phyloP scores from a whole-genome alignment of 2,329 filamentous ascomycete genomes.

The Colletotrichum brevisporum region DNA sequence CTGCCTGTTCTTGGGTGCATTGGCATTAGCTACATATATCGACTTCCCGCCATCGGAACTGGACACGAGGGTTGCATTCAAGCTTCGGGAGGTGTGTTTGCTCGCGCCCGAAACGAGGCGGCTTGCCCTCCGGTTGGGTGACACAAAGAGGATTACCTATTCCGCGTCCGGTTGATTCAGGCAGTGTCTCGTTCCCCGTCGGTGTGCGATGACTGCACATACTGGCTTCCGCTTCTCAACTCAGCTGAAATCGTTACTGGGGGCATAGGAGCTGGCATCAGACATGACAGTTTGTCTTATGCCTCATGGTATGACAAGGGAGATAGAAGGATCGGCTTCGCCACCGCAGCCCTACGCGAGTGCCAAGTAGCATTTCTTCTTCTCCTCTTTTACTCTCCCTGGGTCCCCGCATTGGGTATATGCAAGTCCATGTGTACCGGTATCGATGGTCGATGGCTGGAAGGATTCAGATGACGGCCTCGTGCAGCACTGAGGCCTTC shows the following conservation, averaged over 20 bases:
- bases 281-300: background rate
- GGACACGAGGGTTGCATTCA: background rate
- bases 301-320: conserved; percentile 15
- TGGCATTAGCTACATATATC: conserved; percentile 6
- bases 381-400: conserved; percentile 3
- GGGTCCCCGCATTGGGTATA: conserved; percentile 11
- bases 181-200: background rate
- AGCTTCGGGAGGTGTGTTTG: background rate
- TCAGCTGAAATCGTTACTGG: background rate
- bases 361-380: background rate
- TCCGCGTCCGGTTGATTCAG: background rate
- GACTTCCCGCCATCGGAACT: background rate
- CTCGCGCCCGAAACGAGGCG: conserved; percentile 25
- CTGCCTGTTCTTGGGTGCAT: conserved; percentile 20
- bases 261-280: background rate
- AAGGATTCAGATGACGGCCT: conserved; percentile 27
- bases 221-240: background rate
- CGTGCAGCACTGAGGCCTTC: conserved; percentile 14
- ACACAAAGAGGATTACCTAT: background rate
- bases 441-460: conserved; percentile 4
- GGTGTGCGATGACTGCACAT: background rate
- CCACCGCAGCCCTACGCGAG: conserved; percentile 19
- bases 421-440: conserved; percentile 10
- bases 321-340: conserved; percentile 22
- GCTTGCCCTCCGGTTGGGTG: no score